A percentile compares a stretch with the other conserved stretches of the same genome.
phyloP scores from a whole-genome alignment of 768 basidiomycete species.

The Russula earlei region DNA sequence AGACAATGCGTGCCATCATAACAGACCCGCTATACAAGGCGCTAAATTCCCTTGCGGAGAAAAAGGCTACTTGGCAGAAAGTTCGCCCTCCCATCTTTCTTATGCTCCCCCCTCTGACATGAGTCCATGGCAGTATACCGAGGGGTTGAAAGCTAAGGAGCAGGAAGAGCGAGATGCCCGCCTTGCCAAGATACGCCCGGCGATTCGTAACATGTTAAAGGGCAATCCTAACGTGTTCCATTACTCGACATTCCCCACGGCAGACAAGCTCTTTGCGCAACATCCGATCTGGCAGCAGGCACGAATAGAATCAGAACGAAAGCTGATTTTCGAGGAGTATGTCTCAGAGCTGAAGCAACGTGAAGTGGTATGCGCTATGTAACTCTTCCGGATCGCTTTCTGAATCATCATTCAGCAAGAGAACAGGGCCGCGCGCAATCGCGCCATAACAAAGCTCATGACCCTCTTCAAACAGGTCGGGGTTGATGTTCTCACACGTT shows the following conservation, averaged over 20 bases:
- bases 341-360: constrained; percentile 75
- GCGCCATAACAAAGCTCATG: constrained; percentile 78
- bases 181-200: constrained; percentile 78
- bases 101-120: constrained; percentile 1
- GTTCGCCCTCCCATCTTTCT: constrained; percentile 33
- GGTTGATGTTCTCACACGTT: constrained; percentile 89
- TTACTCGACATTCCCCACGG: constrained; percentile 85
- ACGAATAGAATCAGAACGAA: constrained; percentile 76
- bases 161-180: constrained; percentile 79
- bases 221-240: constrained; percentile 84
- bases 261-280: constrained; percentile 74
- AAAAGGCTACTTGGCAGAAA: constrained; percentile 91
- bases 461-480: constrained; percentile 77
- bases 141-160: constrained; percentile 67
- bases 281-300: constrained; percentile 91
- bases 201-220: constrained; percentile 75
- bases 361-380: constrained; percentile 61
- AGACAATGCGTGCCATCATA: constrained; percentile 95
- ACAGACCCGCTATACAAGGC: constrained; percentile 97
- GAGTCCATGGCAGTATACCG: constrained; percentile 51
- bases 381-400: neutral
- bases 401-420: constrained; percentile 48
- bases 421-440: constrained; percentile 61
- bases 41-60: constrained; percentile 86
- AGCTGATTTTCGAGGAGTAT: constrained; percentile 86